These are phyloP conservation scores for Aegilops bicornis DNA, from an alignment of 176 grass and related monocot genomes.

Conservation along the genomic window DNA sequence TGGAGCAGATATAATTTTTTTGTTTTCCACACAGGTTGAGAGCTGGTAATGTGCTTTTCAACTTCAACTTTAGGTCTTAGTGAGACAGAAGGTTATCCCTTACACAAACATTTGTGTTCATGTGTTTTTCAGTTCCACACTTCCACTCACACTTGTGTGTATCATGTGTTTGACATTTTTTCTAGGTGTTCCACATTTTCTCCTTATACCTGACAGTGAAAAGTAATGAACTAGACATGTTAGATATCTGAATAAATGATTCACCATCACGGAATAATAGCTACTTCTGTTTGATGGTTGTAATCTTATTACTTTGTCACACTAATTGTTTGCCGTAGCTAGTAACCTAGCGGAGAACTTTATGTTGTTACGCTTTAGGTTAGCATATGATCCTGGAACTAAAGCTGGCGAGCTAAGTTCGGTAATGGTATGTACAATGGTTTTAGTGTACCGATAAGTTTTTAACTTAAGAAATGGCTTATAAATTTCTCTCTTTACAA, in stretches of 20 bases:
- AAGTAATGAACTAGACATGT: conserved; percentile 6
- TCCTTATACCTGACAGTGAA: not conserved
- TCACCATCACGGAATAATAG: not conserved
- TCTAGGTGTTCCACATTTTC: not conserved
- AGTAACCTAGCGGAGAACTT: not conserved
- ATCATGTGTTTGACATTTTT: not conserved
- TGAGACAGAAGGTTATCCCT: conserved; percentile 75
- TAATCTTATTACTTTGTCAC: not conserved
- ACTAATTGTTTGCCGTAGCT: not conserved
- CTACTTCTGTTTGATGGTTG: conserved; percentile 1
- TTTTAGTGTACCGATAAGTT: not conserved
- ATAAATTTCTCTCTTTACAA: not conserved
- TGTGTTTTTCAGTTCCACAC: not conserved
- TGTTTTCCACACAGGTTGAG: conserved; percentile 67
- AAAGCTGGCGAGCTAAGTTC: not conserved
- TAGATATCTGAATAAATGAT: not conserved
- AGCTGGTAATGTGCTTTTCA: conserved; percentile 92
- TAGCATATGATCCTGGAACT: not conserved
- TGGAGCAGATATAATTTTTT: conserved; percentile 5
- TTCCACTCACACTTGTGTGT: conserved; percentile 3
- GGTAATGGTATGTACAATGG: not conserved
- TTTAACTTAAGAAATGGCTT: not conserved
- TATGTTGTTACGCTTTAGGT: not conserved
- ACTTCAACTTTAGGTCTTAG: too few species aligned
- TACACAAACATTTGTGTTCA: not conserved